phyloP scores from a whole-genome alignment of 2,329 filamentous ascomycete species.

The Tolypocladium endophyticum region DNA sequence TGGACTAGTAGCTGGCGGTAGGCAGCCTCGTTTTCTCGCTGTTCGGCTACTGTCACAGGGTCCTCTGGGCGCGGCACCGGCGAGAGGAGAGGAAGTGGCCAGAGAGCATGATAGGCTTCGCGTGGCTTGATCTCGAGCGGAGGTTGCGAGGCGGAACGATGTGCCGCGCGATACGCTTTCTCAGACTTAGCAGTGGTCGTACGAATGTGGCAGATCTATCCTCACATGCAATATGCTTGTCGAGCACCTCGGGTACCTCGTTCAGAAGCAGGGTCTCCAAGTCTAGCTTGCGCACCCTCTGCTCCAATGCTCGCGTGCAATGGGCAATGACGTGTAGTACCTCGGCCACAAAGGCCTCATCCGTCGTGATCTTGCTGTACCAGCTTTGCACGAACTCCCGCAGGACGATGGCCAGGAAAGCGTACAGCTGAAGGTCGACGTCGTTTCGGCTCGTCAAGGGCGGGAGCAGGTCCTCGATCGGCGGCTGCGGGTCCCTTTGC shows the following conservation, averaged over 20 bases:
- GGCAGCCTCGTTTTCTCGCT: slow-evolving; percentile 65
- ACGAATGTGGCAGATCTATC: neutral
- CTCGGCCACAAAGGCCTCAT: slow-evolving; percentile 80
- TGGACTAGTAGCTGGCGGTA: slow-evolving; percentile 87
- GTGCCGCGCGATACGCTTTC: slow-evolving; percentile 63
- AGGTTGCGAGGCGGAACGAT: slow-evolving; percentile 43
- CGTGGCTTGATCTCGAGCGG: slow-evolving; percentile 53
- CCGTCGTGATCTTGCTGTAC: slow-evolving; percentile 87
- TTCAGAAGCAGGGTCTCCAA: slow-evolving; percentile 75
- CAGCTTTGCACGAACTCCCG: slow-evolving; percentile 85
- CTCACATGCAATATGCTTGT: slow-evolving; percentile 68
- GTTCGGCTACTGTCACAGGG: slow-evolving; percentile 41
- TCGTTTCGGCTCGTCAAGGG: slow-evolving; percentile 91
- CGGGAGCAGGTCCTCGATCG: slow-evolving; percentile 75
- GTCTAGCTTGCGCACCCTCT: slow-evolving; percentile 73
- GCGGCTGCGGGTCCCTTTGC: slow-evolving; percentile 32
- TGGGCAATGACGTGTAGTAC: slow-evolving; percentile 86
- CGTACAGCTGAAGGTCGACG: slow-evolving; percentile 87
- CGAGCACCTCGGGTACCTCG: slow-evolving; percentile 73
- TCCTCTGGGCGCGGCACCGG: slow-evolving; percentile 56
- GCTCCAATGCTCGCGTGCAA: slow-evolving; percentile 77
- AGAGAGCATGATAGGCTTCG: slow-evolving; percentile 72
- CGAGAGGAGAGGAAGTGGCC: slow-evolving; percentile 68
- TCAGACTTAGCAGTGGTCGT: neutral
- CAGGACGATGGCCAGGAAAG: slow-evolving; percentile 78